Base-by-base conservation (phyloP, 2,329 filamentous ascomycete genomes). In the Trichoderma sp. region DNA sequence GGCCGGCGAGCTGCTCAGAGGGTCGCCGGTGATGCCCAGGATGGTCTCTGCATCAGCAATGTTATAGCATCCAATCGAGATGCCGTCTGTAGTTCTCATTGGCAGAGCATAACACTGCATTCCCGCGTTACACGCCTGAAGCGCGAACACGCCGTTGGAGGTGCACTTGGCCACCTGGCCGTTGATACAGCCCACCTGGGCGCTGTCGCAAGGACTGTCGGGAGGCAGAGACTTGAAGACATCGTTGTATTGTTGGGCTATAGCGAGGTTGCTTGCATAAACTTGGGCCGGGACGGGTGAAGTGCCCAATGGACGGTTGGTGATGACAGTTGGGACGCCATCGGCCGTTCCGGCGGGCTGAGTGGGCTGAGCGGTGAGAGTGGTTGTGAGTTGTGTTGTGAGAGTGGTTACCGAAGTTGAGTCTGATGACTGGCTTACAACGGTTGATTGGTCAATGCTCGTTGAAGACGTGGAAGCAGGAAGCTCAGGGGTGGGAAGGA, bases 61-160 rank as follows among this genome's bases (percentile, higher is more conserved):
- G 58, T 82, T 76, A 32, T 78, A 77, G 69, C 87, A 89, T 3
- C 79, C 80, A 27, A 89, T 77, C 64, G 78, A 74, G 10, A 86
- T 83, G 4, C 85, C 86, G 0, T 73, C 72, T 0, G 79, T 80
- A 12, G 75, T 81, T 42, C 80, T 81, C 79, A 87, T 82, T 0
- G 87, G 87, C 69, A 88, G 74, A 2, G 84, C 87, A 58, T 82
- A 84, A 75, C 87, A 89, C 57, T 77, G 75, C 54, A 75, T 74
- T 10, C 76, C 77, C 1, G 70, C 59, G 0, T 45, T 78, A 48
- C 82, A 82, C 10, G 75, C 69, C 0, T 71, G 73, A 19, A 87
- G 79, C 4, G 75, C 72, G 71, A 84, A 88, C 0, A 71, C 73
- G 19, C 82, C 82, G 5, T 69, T 67, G 12, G 70, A 68, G 32